Conservation (phyloP, 2,329 filamentous ascomycete species). For the Colletotrichum paranaense region DNA sequence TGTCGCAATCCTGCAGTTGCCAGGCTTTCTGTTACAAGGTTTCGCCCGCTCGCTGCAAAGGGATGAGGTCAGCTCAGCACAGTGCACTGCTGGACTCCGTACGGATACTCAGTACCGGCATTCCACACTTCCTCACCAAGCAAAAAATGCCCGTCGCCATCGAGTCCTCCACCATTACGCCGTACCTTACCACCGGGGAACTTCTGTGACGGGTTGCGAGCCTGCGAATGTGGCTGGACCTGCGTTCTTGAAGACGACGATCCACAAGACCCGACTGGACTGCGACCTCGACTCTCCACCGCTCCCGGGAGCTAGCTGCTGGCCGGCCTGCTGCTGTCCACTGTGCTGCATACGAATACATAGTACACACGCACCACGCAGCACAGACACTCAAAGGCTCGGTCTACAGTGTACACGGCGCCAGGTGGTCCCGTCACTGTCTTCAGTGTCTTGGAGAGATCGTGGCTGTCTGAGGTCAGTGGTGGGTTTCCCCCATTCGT, state of each 20-base stretch:
- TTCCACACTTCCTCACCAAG: too few relatives aligned
- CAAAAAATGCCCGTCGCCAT: too few relatives aligned
- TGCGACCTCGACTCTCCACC: neutral
- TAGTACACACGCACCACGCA: neutral
- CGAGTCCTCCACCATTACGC: neutral
- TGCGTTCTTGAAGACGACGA: neutral
- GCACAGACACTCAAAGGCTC: neutral
- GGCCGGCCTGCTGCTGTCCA: neutral
- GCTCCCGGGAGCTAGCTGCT: neutral
- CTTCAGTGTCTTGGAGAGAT: neutral
- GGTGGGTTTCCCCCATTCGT: constrained; percentile 1
- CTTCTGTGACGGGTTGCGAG: neutral
- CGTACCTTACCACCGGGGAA: neutral
- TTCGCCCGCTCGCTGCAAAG: neutral
- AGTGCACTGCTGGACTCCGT: too few relatives aligned
- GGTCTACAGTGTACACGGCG: neutral
- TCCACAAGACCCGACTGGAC: neutral
- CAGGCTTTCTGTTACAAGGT: neutral
- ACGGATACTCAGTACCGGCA: too few relatives aligned
- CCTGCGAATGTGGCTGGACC: neutral
- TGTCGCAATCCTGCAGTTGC: constrained; percentile 16
- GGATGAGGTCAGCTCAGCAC: neutral
- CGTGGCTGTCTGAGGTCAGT: neutral
- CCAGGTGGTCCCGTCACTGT: neutral
- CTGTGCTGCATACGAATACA: neutral